Evolutionary conservation across 352 stramenopile species (phyloP), one percentile per base, ranked within the genome.

Genomic region (Phytopythium delawarense): DNA sequence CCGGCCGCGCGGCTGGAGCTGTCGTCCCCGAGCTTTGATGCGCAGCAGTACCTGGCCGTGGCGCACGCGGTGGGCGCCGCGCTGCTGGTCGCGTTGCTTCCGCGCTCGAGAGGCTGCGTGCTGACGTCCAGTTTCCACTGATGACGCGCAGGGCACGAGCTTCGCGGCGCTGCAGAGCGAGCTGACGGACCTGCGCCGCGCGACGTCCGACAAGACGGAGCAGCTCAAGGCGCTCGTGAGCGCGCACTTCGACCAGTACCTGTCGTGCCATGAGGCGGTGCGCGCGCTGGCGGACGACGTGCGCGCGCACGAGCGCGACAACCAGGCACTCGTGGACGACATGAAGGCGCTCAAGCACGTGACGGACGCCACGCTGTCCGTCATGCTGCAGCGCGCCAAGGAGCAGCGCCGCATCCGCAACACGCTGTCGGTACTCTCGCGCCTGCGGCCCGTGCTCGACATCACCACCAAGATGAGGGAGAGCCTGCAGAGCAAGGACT

Each of bases 151-250:
- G 84, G 70, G 57, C 28, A 92, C 84, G 30, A 91, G 69, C 56
- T 91, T 84, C 55, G 66, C 72, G 48, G 75, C 71, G 32, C 62
- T 94, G 49, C 74, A 88, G 58, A 77, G 60, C 21, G 79, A 87
- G 59, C 78, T 94, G n/a, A 73, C 76, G 20, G 76, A 83, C 49
- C 73, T 94, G 39, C 81, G 84, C 61, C 81, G 82, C 51, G 79
- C 79, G 53, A 92, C 81, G 20, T 92, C 79, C 2, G 83, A 92
- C 70, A 94, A 92, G 66, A 94, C 86, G 0, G 77, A 87, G 61
- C 86, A 92, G 66, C 79, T 94, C 45, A 94, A 94, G 61, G 77
- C 80, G 12, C 72, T 94, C 37, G 86, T 92, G 57, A 86, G 75
- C 30, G 78, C 79, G 37, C 86, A 92, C 65, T 94, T 92, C 58